Conservation (phyloP, 2,329 filamentous ascomycete species). For the Calonectria pauciramosa region DNA sequence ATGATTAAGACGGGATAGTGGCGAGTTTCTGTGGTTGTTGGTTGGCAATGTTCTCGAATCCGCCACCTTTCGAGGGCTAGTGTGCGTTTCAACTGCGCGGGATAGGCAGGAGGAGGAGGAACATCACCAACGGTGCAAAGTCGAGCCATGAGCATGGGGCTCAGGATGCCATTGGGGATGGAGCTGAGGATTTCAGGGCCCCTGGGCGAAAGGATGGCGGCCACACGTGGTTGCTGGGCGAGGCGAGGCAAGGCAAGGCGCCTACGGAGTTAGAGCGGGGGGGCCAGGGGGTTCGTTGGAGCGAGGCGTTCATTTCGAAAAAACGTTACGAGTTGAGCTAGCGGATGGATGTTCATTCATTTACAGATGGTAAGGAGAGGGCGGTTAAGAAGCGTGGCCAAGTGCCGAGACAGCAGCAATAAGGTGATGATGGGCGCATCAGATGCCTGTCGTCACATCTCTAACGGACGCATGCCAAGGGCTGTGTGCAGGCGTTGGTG, state of each 20-base stretch:
- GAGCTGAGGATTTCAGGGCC: not conserved
- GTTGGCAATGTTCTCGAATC: not conserved
- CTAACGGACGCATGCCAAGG: not conserved
- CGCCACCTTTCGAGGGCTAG: not conserved
- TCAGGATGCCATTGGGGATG: not conserved
- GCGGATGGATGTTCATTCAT: not conserved
- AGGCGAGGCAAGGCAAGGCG: not conserved
- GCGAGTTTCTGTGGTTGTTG: not conserved
- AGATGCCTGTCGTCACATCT: not conserved
- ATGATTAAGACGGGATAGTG: not conserved
- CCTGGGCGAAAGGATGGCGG: not conserved
- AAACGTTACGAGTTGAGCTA: not conserved
- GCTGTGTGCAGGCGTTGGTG: not conserved
- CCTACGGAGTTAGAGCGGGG: not conserved
- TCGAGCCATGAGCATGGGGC: not conserved
- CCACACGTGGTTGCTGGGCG: not conserved
- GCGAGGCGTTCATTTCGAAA: not conserved
- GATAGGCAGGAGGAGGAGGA: not conserved
- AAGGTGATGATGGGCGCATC: conserved; percentile 5
- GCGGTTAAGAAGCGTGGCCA: not conserved
- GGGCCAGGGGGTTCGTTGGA: not conserved
- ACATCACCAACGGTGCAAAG: not conserved
- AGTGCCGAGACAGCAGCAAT: not conserved
- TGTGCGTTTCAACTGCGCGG: not conserved
- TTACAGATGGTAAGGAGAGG: not conserved